phyloP scores from a whole-genome alignment of 192 early-diverging fungal species.

The Mycoemilia scoparia region DNA sequence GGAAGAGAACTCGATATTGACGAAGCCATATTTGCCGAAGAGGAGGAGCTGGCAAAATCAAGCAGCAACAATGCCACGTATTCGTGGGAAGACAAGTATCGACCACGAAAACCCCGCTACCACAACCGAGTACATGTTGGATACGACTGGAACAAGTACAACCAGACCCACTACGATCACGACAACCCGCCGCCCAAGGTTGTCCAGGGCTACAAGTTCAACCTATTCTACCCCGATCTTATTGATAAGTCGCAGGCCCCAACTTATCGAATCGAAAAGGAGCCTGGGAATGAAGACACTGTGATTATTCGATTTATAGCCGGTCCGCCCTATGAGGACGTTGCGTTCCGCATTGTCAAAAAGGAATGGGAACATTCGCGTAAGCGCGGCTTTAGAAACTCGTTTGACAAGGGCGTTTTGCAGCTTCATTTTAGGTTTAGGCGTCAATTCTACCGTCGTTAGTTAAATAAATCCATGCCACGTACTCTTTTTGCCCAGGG shows the following conservation, averaged over 20 bases:
- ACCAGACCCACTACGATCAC: constrained; percentile 91
- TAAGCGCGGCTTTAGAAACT: constrained; percentile 63
- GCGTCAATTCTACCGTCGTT: constrained; percentile 59
- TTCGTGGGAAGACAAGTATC: constrained; percentile 83
- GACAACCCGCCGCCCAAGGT: constrained; percentile 97
- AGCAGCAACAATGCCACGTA: constrained; percentile 44
- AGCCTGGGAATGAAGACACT: constrained; percentile 50
- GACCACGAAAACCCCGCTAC: constrained; percentile 86
- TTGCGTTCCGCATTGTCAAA: constrained; percentile 92
- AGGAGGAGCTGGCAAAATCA: constrained; percentile 36
- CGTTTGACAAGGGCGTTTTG: constrained; percentile 64
- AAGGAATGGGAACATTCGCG: constrained; percentile 91
- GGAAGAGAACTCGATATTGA: constrained; percentile 57
- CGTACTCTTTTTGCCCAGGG: too few relatives aligned
- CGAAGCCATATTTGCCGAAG: constrained; percentile 63
- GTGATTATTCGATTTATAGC: constrained; percentile 76
- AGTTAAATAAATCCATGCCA: too few relatives aligned
- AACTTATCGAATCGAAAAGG: constrained; percentile 66
- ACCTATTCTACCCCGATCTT: constrained; percentile 96
- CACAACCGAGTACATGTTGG: constrained; percentile 95
- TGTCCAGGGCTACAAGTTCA: constrained; percentile 95
- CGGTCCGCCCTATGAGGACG: constrained; percentile 95
- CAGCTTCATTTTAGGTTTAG: constrained; percentile 74
- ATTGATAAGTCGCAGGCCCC: constrained; percentile 84
- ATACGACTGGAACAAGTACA: constrained; percentile 99